Evolutionary conservation across 2,329 filamentous ascomycete species (phyloP), one percentile per base, ranked within the genome.

Genomic region (Diaporthe sp.): DNA sequence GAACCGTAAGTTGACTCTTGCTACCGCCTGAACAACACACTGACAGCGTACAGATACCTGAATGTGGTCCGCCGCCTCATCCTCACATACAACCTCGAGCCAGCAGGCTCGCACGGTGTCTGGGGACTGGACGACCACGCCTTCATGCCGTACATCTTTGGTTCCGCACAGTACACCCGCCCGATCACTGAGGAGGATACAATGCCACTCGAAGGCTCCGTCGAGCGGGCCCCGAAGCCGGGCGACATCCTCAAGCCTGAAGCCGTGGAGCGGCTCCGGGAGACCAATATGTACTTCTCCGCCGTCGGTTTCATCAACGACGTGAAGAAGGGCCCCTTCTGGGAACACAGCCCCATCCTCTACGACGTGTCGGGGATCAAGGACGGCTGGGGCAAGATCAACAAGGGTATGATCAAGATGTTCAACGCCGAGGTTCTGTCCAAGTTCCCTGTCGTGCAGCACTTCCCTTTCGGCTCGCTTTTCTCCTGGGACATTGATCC

Each of bases 341-440:
- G 97, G 96, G 94, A 96, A 80, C 96, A 99, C 82, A 98, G 95
- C 78, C 96, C 96, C 0, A 96, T 98, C 78, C 86, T 99, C 17
- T 99, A 94, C 82, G 96, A 99, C 83, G 95, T 99, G 57, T 98
- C 95, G 0, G 97, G 97, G 15, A 94, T 99, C 78, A 92, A 91
- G 79, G 93, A 93, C 74, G 94, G 97, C n/a, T 99, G 97, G 97
- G 97, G 94, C 49, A 99, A 99, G 87, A 98, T 99, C 81, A 98
- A 99, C 85, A 96, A 96, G 87, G 97, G 97, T 70, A 98, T 99
- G 97, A 92, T 99, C 81, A 99, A 98, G 85, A 99, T 99, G 97
- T 99, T 96, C 86, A 95, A 97, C 79, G 97, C 95, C 25, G 97
- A 99, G 86, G 97, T 99, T 4, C 88, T 99, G 19, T 95, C 94